A percentile compares a stretch with the other conserved stretches of the same genome.
phyloP scores from a whole-genome alignment of 2,329 filamentous ascomycete genomes.

The Fusarium palustre region DNA sequence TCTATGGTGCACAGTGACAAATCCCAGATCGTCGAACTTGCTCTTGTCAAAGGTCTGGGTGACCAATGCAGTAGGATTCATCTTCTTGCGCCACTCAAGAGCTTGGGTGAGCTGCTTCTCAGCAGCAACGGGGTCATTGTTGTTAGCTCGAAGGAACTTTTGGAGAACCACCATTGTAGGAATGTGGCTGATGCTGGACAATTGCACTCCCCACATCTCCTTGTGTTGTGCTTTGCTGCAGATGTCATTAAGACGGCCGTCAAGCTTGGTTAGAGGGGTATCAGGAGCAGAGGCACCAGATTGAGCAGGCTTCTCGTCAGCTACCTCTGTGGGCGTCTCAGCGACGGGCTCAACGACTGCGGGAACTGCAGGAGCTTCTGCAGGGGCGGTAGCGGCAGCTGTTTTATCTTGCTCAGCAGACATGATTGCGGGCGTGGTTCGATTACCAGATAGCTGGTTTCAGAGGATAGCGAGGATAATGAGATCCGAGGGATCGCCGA shows the following conservation, averaged over 20 bases:
- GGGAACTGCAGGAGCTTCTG: constrained; percentile 25
- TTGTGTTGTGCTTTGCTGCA: constrained; percentile 68
- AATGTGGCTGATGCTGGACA: constrained; percentile 69
- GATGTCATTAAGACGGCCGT: constrained; percentile 68
- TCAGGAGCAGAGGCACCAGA: constrained; percentile 32
- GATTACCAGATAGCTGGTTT: not conserved
- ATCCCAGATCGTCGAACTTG: constrained; percentile 84
- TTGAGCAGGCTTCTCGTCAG: constrained; percentile 23
- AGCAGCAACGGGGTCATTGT: constrained; percentile 77
- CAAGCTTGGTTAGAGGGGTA: constrained; percentile 65
- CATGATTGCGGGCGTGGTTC: constrained; percentile 40
- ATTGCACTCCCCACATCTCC: constrained; percentile 89
- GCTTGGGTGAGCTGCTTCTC: constrained; percentile 83
- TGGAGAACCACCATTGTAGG: constrained; percentile 87
- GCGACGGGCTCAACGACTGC: not conserved
- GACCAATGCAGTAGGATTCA: constrained; percentile 75
- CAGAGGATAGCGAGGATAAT: not conserved
- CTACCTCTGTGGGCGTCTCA: constrained; percentile 12
- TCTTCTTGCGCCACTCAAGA: constrained; percentile 83
- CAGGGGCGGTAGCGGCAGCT: constrained; percentile 19
- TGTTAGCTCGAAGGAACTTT: constrained; percentile 94
- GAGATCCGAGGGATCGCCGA: not conserved
- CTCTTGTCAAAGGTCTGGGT: constrained; percentile 71
- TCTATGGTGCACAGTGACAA: constrained; percentile 76
- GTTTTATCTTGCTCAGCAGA: constrained; percentile 48